Base-by-base conservation (phyloP, 2,329 filamentous ascomycete species). In the Beauveria scarabaeidicola region DNA sequence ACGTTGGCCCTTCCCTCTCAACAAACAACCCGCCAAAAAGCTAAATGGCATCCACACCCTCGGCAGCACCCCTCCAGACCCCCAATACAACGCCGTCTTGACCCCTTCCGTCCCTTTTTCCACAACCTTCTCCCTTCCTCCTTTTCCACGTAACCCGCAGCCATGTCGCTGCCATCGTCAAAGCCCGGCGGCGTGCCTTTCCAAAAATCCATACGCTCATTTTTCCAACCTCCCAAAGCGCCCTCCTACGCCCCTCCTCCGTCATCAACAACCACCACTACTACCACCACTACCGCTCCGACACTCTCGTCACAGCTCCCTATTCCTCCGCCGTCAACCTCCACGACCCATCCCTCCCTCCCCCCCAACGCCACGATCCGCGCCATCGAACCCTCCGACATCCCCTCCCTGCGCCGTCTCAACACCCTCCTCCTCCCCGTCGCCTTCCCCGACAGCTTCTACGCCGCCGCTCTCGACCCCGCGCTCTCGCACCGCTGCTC, bases 361-460 rank as follows among this genome's bases (percentile, higher is more conserved):
- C 68, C 78, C 71, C 71, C 71, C 15, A 75, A 81, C 68, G 82
- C 82, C 21, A 71, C 73, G 61, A 82, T 87, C 67, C 77, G 78
- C 6, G 74, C 75, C 57, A 72, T 86, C 56, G 72, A 74, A 1
- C 70, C 75, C 48, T 67, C 73, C 50, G 82, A 87, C 70, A 72
- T 87, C 60, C 74, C 80, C 60, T 77, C 82, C 48, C 76, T 88
- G 6, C 82, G 82, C 43, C 81, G 84, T 65, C 85, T 88, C 70
- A 87, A 86, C 71, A 74, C 81, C 48, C 79, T 88, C 54, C 79
- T 88, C 56, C 81, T 88, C 1, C 83, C 81, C 53, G 81, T 88
- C 61, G 74, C 76, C 69, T 88, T 88, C 69, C 78, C 82, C 3
- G 84, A 87, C 68, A 76, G 77, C 52, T 88, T 88, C 74, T 88